Conservation (phyloP, 495 filamentous ascomycete species). For the Trichoderma orchidacearum region DNA sequence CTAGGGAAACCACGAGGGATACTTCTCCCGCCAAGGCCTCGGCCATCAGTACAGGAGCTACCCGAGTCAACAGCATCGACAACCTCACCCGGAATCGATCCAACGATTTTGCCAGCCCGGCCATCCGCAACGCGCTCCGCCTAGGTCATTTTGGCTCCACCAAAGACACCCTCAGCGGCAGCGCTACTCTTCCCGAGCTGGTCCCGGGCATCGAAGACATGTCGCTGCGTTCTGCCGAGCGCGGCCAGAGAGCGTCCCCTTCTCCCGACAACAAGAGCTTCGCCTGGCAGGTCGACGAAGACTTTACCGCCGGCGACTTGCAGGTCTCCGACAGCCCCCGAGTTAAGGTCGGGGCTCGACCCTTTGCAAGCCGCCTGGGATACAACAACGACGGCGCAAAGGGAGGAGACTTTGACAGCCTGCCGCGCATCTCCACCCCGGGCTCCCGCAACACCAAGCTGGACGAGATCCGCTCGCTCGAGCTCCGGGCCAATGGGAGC, state of each 20-base stretch:
- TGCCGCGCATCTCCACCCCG: background rate
- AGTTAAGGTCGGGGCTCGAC: constrained; percentile 20
- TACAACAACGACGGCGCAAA: constrained; percentile 4
- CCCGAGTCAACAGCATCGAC: background rate
- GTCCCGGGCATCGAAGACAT: constrained; percentile 12
- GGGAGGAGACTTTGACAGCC: background rate
- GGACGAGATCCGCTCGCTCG: constrained; percentile 25
- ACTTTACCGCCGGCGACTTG: constrained; percentile 51
- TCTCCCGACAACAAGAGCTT: constrained; percentile 35
- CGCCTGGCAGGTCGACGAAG: constrained; percentile 43
- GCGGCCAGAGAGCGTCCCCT: constrained; percentile 22
- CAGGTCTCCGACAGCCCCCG: constrained; percentile 49
- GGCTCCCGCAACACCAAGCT: constrained; percentile 21
- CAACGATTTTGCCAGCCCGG: background rate
- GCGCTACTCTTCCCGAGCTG: background rate
- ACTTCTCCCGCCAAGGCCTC: background rate
- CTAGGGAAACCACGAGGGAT: constrained; percentile 5
- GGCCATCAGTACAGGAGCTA: background rate
- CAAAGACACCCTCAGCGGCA: background rate
- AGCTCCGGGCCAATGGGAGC: constrained; percentile 14
- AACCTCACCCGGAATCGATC: background rate
- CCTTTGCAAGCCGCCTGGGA: background rate
- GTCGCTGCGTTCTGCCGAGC: constrained; percentile 31
- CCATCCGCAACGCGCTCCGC: background rate
- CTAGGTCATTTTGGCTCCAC: background rate